Evolutionary conservation across 306 rosid species (phyloP), one percentile per base, ranked within the genome.

Genomic region (Quercus ilex): DNA sequence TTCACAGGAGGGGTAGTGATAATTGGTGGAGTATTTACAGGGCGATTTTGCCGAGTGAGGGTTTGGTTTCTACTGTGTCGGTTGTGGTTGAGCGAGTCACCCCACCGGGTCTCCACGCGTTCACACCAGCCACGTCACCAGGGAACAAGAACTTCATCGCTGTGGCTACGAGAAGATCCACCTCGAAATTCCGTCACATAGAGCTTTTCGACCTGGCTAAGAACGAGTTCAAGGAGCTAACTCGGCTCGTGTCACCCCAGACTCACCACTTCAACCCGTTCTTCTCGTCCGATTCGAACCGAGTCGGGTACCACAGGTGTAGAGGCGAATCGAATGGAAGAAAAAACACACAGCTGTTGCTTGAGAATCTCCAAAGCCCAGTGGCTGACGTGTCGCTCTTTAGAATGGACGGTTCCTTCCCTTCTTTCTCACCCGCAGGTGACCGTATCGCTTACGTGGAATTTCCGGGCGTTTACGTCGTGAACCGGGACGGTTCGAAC

Each of bases 211-310:
- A 92, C 73, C 64, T 94, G 46, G 74, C 59, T 21, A 77, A 55
- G 49, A 85, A 81, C 59, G 87, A 89, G 84, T 94, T 94, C 87
- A 82, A 15, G 53, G 95, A 92, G 85, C 53, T 94, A 7, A 94
- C 99, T 52, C 85, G 92, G 0, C 75, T 35, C 1, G 85, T 91
- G 55, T 86, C 99, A 0, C 97, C 97, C 0, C 6, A 59, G 0
- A 2, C 89, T 28, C 97, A 94, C 80, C 97, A 94, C 78, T 85
- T 88, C 4, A 94, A 94, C 90, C 99, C 99, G 73, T 94, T 94
- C 73, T 74, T 94, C 69, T 92, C 97, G 5, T 81, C 91, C 8
- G 99, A 92, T 69, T 75, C 89, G 1, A 13, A 74, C 1, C 84
- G 86, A 74, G 86, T 94, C 41, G 99, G 97, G 43, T 94, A 94